These are phyloP conservation scores for Aspergillus nomiae DNA, from an alignment of 2,329 filamentous ascomycete species.

Conservation along the genomic window DNA sequence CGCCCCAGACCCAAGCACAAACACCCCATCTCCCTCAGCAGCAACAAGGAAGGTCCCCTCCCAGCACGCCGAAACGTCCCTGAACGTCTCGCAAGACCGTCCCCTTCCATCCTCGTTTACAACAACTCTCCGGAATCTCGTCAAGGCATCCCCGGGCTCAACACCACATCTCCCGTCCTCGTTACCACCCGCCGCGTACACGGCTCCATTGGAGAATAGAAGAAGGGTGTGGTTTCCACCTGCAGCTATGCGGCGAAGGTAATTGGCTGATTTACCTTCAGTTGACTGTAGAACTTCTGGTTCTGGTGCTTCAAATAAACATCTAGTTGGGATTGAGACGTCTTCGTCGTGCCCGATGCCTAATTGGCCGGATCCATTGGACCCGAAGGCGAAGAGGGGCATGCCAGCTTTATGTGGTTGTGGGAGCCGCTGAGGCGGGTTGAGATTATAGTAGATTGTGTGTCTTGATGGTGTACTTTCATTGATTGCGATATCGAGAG, in stretches of 20 bases:
- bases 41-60: slow-evolving; percentile 67
- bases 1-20: slow-evolving; percentile 64
- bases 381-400: slow-evolving; percentile 68
- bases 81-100: slow-evolving; percentile 33
- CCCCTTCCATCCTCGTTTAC: slow-evolving; percentile 16
- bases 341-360: slow-evolving; percentile 72
- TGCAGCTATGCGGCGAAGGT: slow-evolving; percentile 50
- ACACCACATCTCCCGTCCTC: slow-evolving; percentile 47
- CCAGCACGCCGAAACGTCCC: slow-evolving; percentile 73
- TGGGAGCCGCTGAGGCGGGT: too few species aligned
- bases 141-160: slow-evolving; percentile 13
- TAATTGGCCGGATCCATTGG: slow-evolving; percentile 75
- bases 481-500: not conserved
- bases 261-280: slow-evolving; percentile 22
- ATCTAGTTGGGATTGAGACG: slow-evolving; percentile 65
- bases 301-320: slow-evolving; percentile 54
- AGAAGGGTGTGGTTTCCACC: slow-evolving; percentile 89
- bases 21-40: slow-evolving; percentile 45
- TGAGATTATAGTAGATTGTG: not conserved
- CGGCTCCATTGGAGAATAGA: slow-evolving; percentile 58
- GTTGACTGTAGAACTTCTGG: slow-evolving; percentile 32
- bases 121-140: slow-evolving; percentile 31
- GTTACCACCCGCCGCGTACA: slow-evolving; percentile 69
- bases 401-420: slow-evolving; percentile 18
- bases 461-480: not conserved